These are phyloP conservation scores for Cryomyces antarcticus DNA, from an alignment of 495 filamentous ascomycete species.

Conservation along the genomic window DNA sequence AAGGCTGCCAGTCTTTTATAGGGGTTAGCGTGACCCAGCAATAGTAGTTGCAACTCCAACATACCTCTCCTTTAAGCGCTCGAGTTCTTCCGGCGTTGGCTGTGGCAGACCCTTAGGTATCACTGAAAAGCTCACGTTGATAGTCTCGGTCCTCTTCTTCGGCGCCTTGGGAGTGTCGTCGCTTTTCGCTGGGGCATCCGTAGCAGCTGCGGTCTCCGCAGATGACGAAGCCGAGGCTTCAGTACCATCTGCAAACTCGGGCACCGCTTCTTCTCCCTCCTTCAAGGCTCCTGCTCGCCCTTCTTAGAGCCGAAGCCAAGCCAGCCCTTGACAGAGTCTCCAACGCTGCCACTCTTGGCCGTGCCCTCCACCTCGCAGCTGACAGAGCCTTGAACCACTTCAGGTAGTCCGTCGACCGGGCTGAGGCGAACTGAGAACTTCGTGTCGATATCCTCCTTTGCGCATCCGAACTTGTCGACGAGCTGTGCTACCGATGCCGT, in stretches of 20 bases:
- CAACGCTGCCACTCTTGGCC: slow-evolving; percentile 59
- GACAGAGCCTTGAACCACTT: slow-evolving; percentile 50
- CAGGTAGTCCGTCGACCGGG: slow-evolving; percentile 60
- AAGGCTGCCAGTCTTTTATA: slow-evolving; percentile 47
- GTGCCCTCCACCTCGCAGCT: slow-evolving; percentile 58
- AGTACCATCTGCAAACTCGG: slow-evolving; percentile 4
- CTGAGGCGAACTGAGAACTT: slow-evolving; percentile 57
- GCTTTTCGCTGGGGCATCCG: slow-evolving; percentile 25
- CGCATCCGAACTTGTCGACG: slow-evolving; percentile 55
- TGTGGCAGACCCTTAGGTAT: slow-evolving; percentile 40
- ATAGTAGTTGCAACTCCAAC: not conserved
- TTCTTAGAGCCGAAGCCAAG: slow-evolving; percentile 87
- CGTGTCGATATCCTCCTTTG: slow-evolving; percentile 52
- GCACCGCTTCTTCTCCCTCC: slow-evolving; percentile 29
- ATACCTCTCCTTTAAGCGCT: slow-evolving; percentile 37
- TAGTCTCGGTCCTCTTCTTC: slow-evolving; percentile 46
- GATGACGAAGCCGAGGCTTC: slow-evolving; percentile 19
- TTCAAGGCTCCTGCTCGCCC: slow-evolving; percentile 50
- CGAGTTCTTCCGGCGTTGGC: slow-evolving; percentile 34
- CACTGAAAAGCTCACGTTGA: slow-evolving; percentile 44
- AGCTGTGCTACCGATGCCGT: slow-evolving; percentile 61
- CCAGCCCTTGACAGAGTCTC: slow-evolving; percentile 84
- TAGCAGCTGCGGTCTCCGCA: slow-evolving; percentile 24
- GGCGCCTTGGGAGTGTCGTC: slow-evolving; percentile 17
- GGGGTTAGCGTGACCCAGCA: not conserved